These are phyloP conservation scores for Cystofilobasidium bisporidii DNA, from an alignment of 768 basidiomycete species.

Conservation along the genomic window DNA sequence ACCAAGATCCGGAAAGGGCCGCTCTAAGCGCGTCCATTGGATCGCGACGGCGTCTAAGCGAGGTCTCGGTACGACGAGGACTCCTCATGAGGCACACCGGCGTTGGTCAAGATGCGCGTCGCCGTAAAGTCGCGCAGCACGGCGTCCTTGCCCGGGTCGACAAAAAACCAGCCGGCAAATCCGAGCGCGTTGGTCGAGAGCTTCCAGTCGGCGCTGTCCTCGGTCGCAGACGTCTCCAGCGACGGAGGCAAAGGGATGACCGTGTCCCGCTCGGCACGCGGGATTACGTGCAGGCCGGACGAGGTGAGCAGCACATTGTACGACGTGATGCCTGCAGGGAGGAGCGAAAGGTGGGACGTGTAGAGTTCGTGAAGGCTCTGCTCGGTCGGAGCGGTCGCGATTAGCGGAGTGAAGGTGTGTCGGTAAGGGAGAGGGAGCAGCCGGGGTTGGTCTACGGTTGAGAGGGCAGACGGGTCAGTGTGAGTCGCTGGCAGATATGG, in stretches of 20 bases:
- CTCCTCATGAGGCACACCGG: background rate
- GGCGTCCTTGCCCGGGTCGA: conserved; percentile 14
- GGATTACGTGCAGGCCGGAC: conserved; percentile 13
- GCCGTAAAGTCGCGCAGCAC: conserved; percentile 8
- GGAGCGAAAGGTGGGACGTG: conserved; percentile 11
- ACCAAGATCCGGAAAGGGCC: no score
- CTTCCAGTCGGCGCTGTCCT: background rate
- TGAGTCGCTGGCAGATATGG: no score
- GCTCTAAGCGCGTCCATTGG: no score
- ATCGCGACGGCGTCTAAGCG: no score
- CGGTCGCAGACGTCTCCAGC: background rate
- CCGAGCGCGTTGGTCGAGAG: conserved; percentile 18
- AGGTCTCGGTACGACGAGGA: no score
- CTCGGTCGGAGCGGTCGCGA: background rate
- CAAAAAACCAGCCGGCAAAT: conserved; percentile 17
- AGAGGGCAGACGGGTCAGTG: no score
- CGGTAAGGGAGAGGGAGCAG: conserved; percentile 20
- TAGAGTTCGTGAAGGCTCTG: conserved; percentile 11
- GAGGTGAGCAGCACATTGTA: conserved; percentile 20
- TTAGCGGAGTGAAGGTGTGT: conserved; percentile 7
- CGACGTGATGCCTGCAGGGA: background rate
- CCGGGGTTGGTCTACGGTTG: background rate
- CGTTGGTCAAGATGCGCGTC: background rate
- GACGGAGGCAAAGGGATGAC: background rate
- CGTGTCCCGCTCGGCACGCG: conserved; percentile 14